Conservation (phyloP, 2,329 filamentous ascomycete genomes). For the Aspergillus cejpii region DNA sequence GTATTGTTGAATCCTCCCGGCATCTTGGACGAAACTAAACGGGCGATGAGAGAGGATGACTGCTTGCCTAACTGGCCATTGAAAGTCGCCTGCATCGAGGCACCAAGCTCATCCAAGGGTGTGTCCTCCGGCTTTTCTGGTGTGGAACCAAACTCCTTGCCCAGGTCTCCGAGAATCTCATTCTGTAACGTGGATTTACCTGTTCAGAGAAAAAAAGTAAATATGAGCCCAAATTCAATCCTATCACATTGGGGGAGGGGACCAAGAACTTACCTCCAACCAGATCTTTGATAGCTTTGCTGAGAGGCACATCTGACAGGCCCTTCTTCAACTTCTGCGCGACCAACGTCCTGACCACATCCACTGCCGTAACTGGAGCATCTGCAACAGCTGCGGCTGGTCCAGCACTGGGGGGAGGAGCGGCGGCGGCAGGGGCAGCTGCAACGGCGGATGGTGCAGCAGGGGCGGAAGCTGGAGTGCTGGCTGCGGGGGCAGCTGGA, state of each 20-base stretch:
- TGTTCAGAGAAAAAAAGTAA: conserved; percentile 33
- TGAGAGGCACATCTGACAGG: conserved; percentile 77
- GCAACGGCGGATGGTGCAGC: conserved; percentile 45
- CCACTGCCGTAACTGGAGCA: conserved; percentile 76
- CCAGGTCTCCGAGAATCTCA: conserved; percentile 93
- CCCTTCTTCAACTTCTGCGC: conserved; percentile 98
- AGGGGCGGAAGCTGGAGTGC: conserved; percentile 38
- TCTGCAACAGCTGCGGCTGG: conserved; percentile 83
- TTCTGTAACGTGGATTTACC: conserved; percentile 98
- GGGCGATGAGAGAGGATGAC: conserved; percentile 83
- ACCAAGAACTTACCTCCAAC: conserved; percentile 69
- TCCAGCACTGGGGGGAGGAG: conserved; percentile 65
- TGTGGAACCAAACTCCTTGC: conserved; percentile 96
- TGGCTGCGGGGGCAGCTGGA: conserved; percentile 28
- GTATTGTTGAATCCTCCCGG: conserved; percentile 99
- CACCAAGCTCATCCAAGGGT: conserved; percentile 89
- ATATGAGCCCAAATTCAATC: conserved; percentile 6
- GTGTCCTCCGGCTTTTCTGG: conserved; percentile 98
- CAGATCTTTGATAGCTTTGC: conserved; percentile 96
- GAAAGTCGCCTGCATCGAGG: conserved; percentile 96
- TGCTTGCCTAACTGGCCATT: conserved; percentile 97
- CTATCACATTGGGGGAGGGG: neutral
- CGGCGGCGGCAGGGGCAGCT: conserved; percentile 49
- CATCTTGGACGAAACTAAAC: conserved; percentile 98
- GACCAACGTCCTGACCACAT: conserved; percentile 81